Evolutionary conservation across 441 rosid genomes (phyloP), one percentile per base, ranked within the genome.

Genomic region (Pelargonium cotyledonis): DNA sequence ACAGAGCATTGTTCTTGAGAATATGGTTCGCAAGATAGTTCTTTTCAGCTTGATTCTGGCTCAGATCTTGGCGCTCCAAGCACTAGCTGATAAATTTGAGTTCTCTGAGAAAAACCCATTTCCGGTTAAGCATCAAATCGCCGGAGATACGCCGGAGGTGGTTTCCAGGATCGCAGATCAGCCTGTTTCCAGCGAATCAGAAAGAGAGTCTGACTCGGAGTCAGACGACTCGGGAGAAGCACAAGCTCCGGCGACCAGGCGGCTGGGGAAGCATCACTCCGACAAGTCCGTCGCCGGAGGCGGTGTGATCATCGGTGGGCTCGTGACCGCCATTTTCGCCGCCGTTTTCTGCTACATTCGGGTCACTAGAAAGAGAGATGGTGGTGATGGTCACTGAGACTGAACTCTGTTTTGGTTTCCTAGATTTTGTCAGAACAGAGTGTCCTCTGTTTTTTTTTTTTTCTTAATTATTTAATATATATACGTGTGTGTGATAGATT

Each of bases 281-380:
- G 82, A 82, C 55, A 74, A 71, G 68, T 85, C 89, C 3, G 75
- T 81, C 66, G 92, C 92, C 2, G 92, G 85, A 16, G 92, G 92
- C 4, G 89, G 88, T 12, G 81, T 87, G 21, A 85, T 87, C 63
- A 73, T 85, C 31, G 92, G 89, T 40, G 89, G 92, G 14, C 85
- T 87, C 47, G 77, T 77, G 21, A 87, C 92, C 62, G 86, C 76
- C 64, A 65, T 79, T 73, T 84, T 85, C 64, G 88, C 83, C 0
- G 85, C 85, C 23, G 85, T 87, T 43, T 81, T 85, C 65, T 82
- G 85, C 71, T 87, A 85, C 80, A 85, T 87, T 57, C 72, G 89
- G 47, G 89, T 85, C 51, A 87, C 92, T 5, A 79, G 89, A 65
- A 85, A 63, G 69, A 80, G 68, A 35, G 69, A 70, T 21, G 23